Evolutionary conservation across 2,329 filamentous ascomycete genomes (phyloP), one percentile per base, ranked within the genome.

Genomic region (Orbilia ellipsospora): DNA sequence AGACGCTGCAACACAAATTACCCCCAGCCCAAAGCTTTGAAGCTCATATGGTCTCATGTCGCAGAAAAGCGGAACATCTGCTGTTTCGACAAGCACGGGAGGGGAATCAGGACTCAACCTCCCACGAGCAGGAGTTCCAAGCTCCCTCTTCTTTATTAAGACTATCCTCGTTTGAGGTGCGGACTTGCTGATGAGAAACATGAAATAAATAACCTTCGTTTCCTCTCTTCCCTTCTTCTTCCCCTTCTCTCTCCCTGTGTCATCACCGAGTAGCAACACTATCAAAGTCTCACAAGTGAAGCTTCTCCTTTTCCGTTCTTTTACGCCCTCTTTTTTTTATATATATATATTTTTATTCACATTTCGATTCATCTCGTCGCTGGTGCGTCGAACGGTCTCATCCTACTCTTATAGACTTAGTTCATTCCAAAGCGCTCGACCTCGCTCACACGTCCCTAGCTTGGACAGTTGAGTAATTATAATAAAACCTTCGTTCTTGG

Each of bases 321-420:
- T 74, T 48, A 15, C 2, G 13, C 44, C 59, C 16, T 56, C 51
- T 28, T 16, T 60, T 59, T 28, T 16, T 54, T 60, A 36, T 16
- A 23, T 55, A 15, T 36, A 36, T 16, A 23, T 55, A 15, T 36
- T 2, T 42, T 56, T 63, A 42, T 51, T 20, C 26, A 8, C 13
- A 20, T 48, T 69, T 75, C 72, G 48, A 59, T 75, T 75, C 64
- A 45, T 56, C 45, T 69, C 72, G 72, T 75, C 72, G 72, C 72
- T 69, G 72, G 72, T 61, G 72, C 72, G 72, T 75, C 72, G 64
- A 65, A 62, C 51, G 48, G 26, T 64, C 50, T 28, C 28, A 50
- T 55, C 50, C 61, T 57, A 18, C 67, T 42, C 48, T 57, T 51
- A 62, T 16, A 28, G 48, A 20, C 20, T 60, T 48, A 54, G 45